Conservation (phyloP, 1,139 yeast genomes). For the Kodamaea arcana region DNA sequence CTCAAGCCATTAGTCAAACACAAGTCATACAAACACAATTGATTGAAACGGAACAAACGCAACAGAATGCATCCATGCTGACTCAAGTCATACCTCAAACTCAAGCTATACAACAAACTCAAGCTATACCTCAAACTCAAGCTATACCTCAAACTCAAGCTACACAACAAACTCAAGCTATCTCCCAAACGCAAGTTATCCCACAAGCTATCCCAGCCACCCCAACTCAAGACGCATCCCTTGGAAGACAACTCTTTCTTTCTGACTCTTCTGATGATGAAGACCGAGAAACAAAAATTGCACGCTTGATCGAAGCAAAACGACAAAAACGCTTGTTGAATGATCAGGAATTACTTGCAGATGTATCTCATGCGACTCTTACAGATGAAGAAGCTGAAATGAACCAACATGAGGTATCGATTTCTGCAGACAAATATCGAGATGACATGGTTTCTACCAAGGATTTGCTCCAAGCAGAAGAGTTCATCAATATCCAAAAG, state of each 20-base stretch:
- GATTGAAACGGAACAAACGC: constrained; percentile 1
- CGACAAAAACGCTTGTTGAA: constrained; percentile 19
- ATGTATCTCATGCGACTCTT: constrained; percentile 31
- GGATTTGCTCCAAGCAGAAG: constrained; percentile 32
- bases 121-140: constrained; percentile 3
- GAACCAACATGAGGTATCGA: constrained; percentile 19
- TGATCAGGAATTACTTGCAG: constrained; percentile 26
- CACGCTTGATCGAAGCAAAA: constrained; percentile 21
- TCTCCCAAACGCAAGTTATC: constrained; percentile 2
- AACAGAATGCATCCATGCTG: too few species aligned
- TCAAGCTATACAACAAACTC: constrained; percentile 1
- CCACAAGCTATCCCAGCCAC: neutral
- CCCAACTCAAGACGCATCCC: neutral
- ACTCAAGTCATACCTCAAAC: neutral
- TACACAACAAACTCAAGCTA: neutral
- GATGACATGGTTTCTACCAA: constrained; percentile 18
- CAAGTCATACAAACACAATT: constrained; percentile 2
- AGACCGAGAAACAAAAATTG: constrained; percentile 21
- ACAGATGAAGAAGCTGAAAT: constrained; percentile 43
- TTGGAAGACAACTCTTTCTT: neutral
- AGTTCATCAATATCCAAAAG: constrained; percentile 35
- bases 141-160: constrained; percentile 1
- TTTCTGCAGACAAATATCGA: constrained; percentile 12
- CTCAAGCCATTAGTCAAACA: constrained; percentile 1
- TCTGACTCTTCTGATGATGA: constrained; percentile 8